These are phyloP conservation scores for Colletotrichum siamense DNA, from an alignment of 2,329 filamentous ascomycete genomes.

Conservation along the genomic window DNA sequence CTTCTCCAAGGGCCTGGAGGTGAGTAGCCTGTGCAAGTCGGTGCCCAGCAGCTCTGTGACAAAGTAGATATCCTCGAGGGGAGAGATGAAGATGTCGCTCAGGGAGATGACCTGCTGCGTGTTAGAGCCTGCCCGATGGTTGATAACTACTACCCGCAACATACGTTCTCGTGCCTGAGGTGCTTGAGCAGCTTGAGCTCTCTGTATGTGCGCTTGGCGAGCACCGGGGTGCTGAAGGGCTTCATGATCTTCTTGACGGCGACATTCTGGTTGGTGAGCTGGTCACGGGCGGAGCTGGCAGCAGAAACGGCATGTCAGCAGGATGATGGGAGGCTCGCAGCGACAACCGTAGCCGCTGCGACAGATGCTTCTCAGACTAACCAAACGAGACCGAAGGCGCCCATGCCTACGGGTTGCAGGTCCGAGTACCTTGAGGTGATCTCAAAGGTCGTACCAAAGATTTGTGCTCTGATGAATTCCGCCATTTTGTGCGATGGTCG, in stretches of 20 bases:
- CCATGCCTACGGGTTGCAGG: slow-evolving; percentile 98
- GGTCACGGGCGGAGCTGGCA: slow-evolving; percentile 89
- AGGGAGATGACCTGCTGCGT: slow-evolving; percentile 84
- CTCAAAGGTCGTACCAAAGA: slow-evolving; percentile 99
- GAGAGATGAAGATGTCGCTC: slow-evolving; percentile 99
- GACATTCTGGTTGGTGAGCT: slow-evolving; percentile 95
- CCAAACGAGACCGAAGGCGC: slow-evolving; percentile 98
- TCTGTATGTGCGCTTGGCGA: slow-evolving; percentile 96
- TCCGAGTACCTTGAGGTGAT: slow-evolving; percentile 99
- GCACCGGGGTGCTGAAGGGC: slow-evolving; percentile 98
- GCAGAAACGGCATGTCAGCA: not conserved
- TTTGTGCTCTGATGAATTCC: slow-evolving; percentile 98
- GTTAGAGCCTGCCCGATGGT: slow-evolving; percentile 23
- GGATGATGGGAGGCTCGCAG: not conserved
- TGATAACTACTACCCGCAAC: slow-evolving; percentile 17
- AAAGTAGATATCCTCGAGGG: slow-evolving; percentile 98
- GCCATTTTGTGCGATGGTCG: slow-evolving; percentile 72
- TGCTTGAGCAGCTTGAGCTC: slow-evolving; percentile 98
- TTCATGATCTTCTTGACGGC: slow-evolving; percentile 99
- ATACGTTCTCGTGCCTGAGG: slow-evolving; percentile 92
- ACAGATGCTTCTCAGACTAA: slow-evolving; percentile 50
- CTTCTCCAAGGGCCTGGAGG: slow-evolving; percentile 94
- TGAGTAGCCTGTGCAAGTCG: slow-evolving; percentile 93
- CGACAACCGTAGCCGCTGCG: not conserved
- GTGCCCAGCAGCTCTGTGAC: slow-evolving; percentile 97